Percentiles rank a stretch among this genome's conserved stretches.
These are phyloP conservation scores for Limnanthes douglasii DNA, from an alignment of 345 rosid species.

Conservation along the genomic window DNA sequence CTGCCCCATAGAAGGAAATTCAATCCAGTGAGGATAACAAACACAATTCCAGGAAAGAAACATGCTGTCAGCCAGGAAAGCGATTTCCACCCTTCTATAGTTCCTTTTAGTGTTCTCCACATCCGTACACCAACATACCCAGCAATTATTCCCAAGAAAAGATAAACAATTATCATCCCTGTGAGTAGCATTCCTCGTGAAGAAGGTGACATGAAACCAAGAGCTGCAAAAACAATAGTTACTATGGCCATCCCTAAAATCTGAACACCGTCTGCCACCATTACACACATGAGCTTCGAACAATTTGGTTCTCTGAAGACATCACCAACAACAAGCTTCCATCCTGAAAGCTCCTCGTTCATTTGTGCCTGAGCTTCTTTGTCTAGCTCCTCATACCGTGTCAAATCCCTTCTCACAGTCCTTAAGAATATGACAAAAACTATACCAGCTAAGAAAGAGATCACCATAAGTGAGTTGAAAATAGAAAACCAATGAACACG, in stretches of 20 bases:
- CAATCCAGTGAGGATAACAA: conserved; percentile 48
- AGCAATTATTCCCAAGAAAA: conserved; percentile 56
- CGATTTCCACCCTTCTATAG: conserved; percentile 64
- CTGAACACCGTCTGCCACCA: conserved; percentile 69
- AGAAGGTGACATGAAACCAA: conserved; percentile 81
- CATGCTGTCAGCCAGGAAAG: conserved; percentile 59
- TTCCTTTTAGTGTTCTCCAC: conserved; percentile 70
- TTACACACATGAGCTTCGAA: conserved; percentile 57
- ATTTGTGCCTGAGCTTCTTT: conserved; percentile 80
- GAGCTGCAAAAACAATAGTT: conserved; percentile 62
- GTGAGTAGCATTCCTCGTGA: conserved; percentile 81
- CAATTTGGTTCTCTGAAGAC: conserved; percentile 71
- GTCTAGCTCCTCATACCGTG: conserved; percentile 70
- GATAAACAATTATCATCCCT: conserved; percentile 70
- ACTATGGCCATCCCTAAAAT: conserved; percentile 74
- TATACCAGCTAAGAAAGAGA: conserved; percentile 61
- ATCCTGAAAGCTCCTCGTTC: conserved; percentile 81
- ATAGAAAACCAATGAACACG: conserved; percentile 85
- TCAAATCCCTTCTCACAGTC: conserved; percentile 77
- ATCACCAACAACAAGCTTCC: conserved; percentile 89
- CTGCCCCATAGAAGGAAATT: conserved; percentile 73
- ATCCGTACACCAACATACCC: conserved; percentile 61
- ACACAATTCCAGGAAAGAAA: conserved; percentile 77
- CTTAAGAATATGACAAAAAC: conserved; percentile 71
- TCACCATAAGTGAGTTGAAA: conserved; percentile 66